Percentiles rank a stretch among this genome's conserved stretches.
Evolutionary conservation across 371 early-diverging fungal species (phyloP).

Genomic region (Gilbertella persicaria): DNA sequence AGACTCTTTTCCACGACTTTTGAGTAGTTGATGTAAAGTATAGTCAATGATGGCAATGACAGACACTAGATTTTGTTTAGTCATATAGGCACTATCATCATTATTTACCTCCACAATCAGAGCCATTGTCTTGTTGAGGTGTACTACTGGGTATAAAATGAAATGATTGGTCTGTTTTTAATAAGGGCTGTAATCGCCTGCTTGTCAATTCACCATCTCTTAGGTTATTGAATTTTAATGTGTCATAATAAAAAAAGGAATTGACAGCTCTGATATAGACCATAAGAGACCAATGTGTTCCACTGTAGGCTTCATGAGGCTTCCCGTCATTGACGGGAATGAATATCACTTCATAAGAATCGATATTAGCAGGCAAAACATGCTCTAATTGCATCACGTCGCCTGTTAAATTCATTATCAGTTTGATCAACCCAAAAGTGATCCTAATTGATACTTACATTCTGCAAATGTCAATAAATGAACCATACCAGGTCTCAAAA

Average conservation of each 20-base stretch:
- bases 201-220: conserved; percentile 26
- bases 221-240: conserved; percentile 34
- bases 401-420: conserved; percentile 2
- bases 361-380: conserved; percentile 37
- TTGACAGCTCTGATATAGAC: conserved; percentile 34
- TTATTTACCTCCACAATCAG: conserved; percentile 50
- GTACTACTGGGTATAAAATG: conserved; percentile 33
- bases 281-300: conserved; percentile 55
- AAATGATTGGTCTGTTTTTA: conserved; percentile 13
- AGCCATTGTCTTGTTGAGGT: conserved; percentile 53
- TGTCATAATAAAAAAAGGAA: conserved; percentile 52
- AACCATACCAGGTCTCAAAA: conserved; percentile 43
- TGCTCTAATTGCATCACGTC: conserved; percentile 30
- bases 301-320: conserved; percentile 40
- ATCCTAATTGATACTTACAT: conserved; percentile 20
- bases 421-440: neutral
- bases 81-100: no score
- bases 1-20: conserved; percentile 2
- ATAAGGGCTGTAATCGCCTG: conserved; percentile 18
- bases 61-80: conserved; percentile 33
- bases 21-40: conserved; percentile 28
- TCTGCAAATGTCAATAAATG: conserved; percentile 39
- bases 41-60: conserved; percentile 42
- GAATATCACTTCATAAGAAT: conserved; percentile 33
- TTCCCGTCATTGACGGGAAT: conserved; percentile 52